Conservation (phyloP, 148 eudicot genomes). For the Rhododendron molle region DNA sequence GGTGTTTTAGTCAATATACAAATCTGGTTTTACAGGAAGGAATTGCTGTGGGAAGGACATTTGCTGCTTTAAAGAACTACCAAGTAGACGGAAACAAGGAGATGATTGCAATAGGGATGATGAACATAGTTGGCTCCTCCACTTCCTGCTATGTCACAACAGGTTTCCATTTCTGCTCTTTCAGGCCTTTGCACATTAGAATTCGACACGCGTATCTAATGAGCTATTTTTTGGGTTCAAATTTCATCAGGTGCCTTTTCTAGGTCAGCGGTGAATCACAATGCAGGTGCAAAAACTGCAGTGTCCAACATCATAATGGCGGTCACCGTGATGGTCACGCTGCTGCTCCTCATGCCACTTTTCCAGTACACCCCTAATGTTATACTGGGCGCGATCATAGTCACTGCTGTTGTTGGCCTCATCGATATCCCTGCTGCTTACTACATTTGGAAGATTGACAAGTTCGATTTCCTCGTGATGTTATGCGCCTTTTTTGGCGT, state of each 20-base stretch:
- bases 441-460: constrained; percentile 56
- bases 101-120: constrained; percentile 62
- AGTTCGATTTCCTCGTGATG: constrained; percentile 50
- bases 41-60: constrained; percentile 69
- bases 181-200: not conserved
- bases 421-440: constrained; percentile 52
- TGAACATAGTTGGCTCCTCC: constrained; percentile 67
- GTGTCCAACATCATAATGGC: constrained; percentile 69
- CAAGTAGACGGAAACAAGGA: constrained; percentile 77
- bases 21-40: constrained; percentile 45
- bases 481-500: constrained; percentile 61
- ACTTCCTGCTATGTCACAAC: constrained; percentile 71
- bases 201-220: not conserved
- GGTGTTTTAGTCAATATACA: not conserved
- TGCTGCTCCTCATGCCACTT: constrained; percentile 59
- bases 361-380: constrained; percentile 70
- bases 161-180: constrained; percentile 19
- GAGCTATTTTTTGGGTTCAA: not conserved
- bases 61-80: constrained; percentile 56
- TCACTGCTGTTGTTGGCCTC: constrained; percentile 65
- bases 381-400: constrained; percentile 48
- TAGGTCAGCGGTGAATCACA: constrained; percentile 68
- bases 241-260: constrained; percentile 51
- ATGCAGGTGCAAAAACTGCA: constrained; percentile 65
- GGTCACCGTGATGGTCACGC: constrained; percentile 48